Conservation (phyloP, 176 grass and related monocot species). For the Musa troglodytarum region DNA sequence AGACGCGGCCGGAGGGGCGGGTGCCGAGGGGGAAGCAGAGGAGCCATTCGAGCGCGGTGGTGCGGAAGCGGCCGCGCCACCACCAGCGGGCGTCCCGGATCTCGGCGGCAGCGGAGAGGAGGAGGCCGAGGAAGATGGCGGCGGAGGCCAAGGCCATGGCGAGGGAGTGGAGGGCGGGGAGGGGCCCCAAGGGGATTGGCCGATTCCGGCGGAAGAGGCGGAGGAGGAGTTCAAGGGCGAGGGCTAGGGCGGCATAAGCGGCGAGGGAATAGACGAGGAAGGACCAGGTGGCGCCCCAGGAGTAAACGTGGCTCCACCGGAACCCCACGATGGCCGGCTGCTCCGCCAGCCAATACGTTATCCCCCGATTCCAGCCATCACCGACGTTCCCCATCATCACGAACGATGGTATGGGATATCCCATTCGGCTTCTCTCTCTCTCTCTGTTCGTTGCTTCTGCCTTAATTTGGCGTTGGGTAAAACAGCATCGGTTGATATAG, state of each 20-base stretch:
- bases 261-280: constrained; percentile 11
- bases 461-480: neutral
- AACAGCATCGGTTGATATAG: neutral
- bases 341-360: constrained; percentile 18
- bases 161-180: constrained; percentile 20
- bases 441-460: too few relatives aligned
- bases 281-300: constrained; percentile 16
- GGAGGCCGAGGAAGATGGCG: constrained; percentile 17
- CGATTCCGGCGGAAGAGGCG: constrained; percentile 3
- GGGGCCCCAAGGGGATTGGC: neutral
- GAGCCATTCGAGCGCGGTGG: constrained; percentile 14
- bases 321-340: constrained; percentile 21
- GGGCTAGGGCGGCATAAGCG: neutral
- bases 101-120: constrained; percentile 10
- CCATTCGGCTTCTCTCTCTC: neutral
- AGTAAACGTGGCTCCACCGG: constrained; percentile 23
- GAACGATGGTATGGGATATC: neutral
- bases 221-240: constrained; percentile 7
- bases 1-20: constrained; percentile 18
- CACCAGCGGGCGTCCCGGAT: constrained; percentile 19
- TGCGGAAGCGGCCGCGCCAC: constrained; percentile 15
- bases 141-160: constrained; percentile 13
- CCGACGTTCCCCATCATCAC: neutral
- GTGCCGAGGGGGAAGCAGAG: constrained; percentile 19
- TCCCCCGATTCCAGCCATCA: neutral